Evolutionary conservation across 495 filamentous ascomycete species (phyloP).

Genomic region (Apiosordaria backusii): DNA sequence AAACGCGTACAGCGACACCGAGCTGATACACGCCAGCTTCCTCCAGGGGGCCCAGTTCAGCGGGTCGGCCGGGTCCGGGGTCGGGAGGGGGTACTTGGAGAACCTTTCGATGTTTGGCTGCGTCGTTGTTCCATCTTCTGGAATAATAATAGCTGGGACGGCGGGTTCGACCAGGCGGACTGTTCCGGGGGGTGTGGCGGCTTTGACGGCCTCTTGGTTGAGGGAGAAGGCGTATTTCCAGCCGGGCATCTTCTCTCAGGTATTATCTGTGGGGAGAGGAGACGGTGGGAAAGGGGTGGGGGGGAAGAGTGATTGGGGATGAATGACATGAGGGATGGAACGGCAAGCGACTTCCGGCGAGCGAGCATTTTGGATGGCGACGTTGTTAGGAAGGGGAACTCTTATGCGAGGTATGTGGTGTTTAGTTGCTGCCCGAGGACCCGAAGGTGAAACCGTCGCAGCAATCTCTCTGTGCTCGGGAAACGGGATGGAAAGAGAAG

Average conservation of each 20-base stretch:
- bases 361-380: not conserved
- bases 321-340: not conserved
- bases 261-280: not conserved
- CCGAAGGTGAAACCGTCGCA: not conserved
- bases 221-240: constrained; percentile 33
- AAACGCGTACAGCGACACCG: constrained; percentile 30
- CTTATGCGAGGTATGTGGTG: not conserved
- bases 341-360: not conserved
- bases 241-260: constrained; percentile 24
- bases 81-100: constrained; percentile 24
- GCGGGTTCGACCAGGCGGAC: constrained; percentile 29
- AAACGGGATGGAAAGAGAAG: not conserved
- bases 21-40: constrained; percentile 25
- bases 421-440: not conserved
- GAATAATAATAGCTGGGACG: not conserved
- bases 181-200: constrained; percentile 31
- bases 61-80: constrained; percentile 30
- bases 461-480: too few species aligned
- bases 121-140: constrained; percentile 8
- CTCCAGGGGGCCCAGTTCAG: constrained; percentile 32
- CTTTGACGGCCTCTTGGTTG: constrained; percentile 23
- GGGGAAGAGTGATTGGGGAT: too few species aligned
- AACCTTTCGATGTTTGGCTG: constrained; percentile 18
- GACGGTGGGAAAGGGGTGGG: not conserved
- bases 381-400: not conserved